phyloP scores from a whole-genome alignment of 1,284 basidiomycete genomes.

The Pholiota adiposa region DNA sequence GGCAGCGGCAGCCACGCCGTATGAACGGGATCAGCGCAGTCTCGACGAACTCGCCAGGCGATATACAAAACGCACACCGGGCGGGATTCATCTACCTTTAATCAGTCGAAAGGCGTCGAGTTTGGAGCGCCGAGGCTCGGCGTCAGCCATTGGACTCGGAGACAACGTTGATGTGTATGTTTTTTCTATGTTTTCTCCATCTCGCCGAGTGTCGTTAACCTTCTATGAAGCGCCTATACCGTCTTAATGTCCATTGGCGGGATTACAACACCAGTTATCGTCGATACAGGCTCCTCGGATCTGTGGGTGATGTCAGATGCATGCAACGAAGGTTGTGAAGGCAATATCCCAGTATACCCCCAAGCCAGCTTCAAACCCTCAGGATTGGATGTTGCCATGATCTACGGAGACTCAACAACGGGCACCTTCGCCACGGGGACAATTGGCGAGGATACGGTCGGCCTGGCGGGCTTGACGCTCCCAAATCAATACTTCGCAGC shows the following conservation, averaged over 20 bases:
- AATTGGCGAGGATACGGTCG: slow-evolving; percentile 50
- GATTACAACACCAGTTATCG: slow-evolving; percentile 43
- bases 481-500: slow-evolving; percentile 52
- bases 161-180: slow-evolving; percentile 53
- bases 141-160: slow-evolving; percentile 39
- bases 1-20: background rate
- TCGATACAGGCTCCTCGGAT: slow-evolving; percentile 63
- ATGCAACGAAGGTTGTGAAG: slow-evolving; percentile 40
- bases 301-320: slow-evolving; percentile 58
- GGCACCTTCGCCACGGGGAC: slow-evolving; percentile 56
- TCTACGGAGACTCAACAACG: slow-evolving; percentile 59
- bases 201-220: background rate
- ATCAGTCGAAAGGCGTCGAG: slow-evolving; percentile 14
- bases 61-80: slow-evolving; percentile 28
- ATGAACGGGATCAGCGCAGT: slow-evolving; percentile 7
- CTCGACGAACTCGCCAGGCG: slow-evolving; percentile 23
- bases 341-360: slow-evolving; percentile 40
- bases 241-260: slow-evolving; percentile 48
- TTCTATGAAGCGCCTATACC: slow-evolving; percentile 45
- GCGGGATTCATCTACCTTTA: slow-evolving; percentile 38
- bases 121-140: slow-evolving; percentile 25
- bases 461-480: slow-evolving; percentile 46
- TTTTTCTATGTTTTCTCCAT: background rate
- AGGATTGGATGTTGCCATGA: slow-evolving; percentile 42
- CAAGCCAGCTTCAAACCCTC: slow-evolving; percentile 42